Percentiles rank a stretch among this genome's conserved stretches.
phyloP scores from a whole-genome alignment of 352 stramenopile species.

The Globisporangium cederbergense region DNA sequence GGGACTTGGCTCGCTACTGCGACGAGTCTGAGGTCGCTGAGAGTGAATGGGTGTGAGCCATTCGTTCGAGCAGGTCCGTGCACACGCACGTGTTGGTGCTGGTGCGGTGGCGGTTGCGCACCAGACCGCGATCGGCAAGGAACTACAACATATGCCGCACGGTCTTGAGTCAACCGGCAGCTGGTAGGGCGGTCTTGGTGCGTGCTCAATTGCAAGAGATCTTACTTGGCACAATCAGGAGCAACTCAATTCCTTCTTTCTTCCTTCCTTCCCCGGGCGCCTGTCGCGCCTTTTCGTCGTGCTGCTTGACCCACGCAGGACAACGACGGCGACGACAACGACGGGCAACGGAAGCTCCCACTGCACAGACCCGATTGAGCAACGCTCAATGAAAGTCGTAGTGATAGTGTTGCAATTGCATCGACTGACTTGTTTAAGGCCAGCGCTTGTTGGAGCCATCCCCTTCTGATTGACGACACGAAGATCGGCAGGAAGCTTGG shows the following conservation, averaged over 20 bases:
- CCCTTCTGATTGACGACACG: not conserved
- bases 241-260: no score
- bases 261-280: no score
- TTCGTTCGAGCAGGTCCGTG: not conserved
- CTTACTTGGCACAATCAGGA: no score
- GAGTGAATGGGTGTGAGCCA: not conserved
- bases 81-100: no score
- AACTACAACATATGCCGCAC: no score
- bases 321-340: not conserved
- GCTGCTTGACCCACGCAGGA: not conserved
- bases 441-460: not conserved
- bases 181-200: no score
- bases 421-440: not conserved
- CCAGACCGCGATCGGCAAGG: no score
- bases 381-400: not conserved
- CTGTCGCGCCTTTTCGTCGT: not conserved
- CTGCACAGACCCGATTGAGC: not conserved
- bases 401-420: not conserved
- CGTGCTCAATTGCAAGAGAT: no score
- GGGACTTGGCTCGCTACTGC: no score
- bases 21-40: no score
- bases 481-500: not conserved
- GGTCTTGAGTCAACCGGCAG: no score
- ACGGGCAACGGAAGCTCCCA: not conserved
- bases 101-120: no score